A percentile compares a stretch with the other conserved stretches of the same genome.
Evolutionary conservation across 192 early-diverging fungal genomes (phyloP).

Genomic region (Linnemannia elongata): DNA sequence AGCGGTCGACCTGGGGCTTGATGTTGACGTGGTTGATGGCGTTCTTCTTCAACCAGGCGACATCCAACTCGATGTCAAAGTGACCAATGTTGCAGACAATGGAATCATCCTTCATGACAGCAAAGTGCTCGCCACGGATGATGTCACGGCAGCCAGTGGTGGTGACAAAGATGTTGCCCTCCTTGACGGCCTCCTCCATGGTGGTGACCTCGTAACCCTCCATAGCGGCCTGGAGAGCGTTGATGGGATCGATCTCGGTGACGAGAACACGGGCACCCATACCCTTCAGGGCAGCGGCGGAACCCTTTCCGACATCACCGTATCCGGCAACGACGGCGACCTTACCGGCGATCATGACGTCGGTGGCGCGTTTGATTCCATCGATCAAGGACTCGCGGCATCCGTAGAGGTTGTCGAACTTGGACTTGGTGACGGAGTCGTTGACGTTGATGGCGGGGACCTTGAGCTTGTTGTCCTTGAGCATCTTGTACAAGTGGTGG

Average conservation of each 20-base stretch:
- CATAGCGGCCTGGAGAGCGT: slow-evolving; percentile 99
- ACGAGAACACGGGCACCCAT: slow-evolving; percentile 99
- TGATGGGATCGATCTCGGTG: slow-evolving; percentile 99
- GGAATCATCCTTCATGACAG: slow-evolving; percentile 96
- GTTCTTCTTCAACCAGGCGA: slow-evolving; percentile 98
- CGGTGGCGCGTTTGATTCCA: slow-evolving; percentile 99
- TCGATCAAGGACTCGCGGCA: slow-evolving; percentile 99
- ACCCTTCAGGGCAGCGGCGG: slow-evolving; percentile 95
- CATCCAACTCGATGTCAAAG: slow-evolving; percentile 99
- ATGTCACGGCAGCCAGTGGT: slow-evolving; percentile 99
- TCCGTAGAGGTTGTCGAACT: slow-evolving; percentile 99
- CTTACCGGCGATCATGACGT: slow-evolving; percentile 99
- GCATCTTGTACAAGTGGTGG: slow-evolving; percentile 99
- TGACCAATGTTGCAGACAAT: slow-evolving; percentile 99
- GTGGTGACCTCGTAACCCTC: slow-evolving; percentile 99
- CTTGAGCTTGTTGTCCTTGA: slow-evolving; percentile 96
- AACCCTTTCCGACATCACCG: slow-evolving; percentile 99
- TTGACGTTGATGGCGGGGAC: slow-evolving; percentile 99
- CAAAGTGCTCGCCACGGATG: slow-evolving; percentile 92
- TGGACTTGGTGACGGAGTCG: slow-evolving; percentile 99
- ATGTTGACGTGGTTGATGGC: slow-evolving; percentile 90
- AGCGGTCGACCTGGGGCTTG: slow-evolving; percentile 99
- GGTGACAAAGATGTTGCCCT: slow-evolving; percentile 99
- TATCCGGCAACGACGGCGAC: slow-evolving; percentile 98
- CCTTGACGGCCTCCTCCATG: slow-evolving; percentile 93